These are phyloP conservation scores for Clavispora santaluciae DNA, from an alignment of 805 yeast species.

Conservation along the genomic window DNA sequence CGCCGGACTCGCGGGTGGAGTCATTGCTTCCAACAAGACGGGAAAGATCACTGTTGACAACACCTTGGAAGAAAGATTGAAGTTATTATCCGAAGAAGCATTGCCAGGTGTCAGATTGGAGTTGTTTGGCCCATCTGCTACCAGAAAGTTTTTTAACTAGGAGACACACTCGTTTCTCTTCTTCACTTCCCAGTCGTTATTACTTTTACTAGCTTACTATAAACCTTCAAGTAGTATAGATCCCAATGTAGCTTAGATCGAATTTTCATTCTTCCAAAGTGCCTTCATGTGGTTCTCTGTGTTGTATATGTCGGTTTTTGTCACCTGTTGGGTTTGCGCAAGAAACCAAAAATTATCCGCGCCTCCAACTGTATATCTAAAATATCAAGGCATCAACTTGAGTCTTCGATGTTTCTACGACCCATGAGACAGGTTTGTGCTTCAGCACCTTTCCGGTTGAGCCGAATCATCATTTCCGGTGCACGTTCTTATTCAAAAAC, in stretches of 20 bases:
- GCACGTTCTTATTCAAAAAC: neutral
- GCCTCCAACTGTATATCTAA: neutral
- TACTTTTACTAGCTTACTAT: neutral
- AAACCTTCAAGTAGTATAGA: conserved; percentile 2
- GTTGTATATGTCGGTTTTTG: too few relatives aligned
- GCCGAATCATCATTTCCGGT: too few relatives aligned
- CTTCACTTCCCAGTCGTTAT: neutral
- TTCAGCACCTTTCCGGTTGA: neutral
- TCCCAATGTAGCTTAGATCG: too few relatives aligned
- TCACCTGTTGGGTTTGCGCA: neutral
- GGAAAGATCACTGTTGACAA: conserved; percentile 89
- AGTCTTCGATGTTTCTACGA: neutral
- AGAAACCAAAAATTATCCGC: neutral
- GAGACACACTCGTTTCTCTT: neutral
- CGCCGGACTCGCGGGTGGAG: conserved; percentile 80
- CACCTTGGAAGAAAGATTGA: conserved; percentile 91
- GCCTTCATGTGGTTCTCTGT: too few relatives aligned
- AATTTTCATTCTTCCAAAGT: too few relatives aligned
- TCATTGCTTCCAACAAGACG: conserved; percentile 57
- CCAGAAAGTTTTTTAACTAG: conserved; percentile 89
- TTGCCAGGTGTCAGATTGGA: conserved; percentile 91
- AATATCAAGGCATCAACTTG: neutral
- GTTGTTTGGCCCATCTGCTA: conserved; percentile 75
- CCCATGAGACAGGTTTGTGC: neutral
- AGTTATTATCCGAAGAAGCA: conserved; percentile 73